Conservation (phyloP, 495 filamentous ascomycete species). For the Lasiosphaeris hirsuta region DNA sequence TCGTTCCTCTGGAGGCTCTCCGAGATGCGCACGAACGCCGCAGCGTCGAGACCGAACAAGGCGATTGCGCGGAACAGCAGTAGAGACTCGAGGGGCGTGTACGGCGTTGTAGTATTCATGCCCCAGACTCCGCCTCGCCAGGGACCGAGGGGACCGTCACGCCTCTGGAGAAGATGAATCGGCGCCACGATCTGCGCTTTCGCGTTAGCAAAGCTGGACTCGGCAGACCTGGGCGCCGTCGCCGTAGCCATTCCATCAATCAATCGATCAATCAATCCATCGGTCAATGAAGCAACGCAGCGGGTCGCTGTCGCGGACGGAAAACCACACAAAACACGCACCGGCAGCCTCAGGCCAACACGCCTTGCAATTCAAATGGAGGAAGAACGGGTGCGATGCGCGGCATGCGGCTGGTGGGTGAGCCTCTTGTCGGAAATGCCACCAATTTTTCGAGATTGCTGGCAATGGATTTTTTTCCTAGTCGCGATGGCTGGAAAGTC, state of each 20-base stretch:
- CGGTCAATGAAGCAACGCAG: no score
- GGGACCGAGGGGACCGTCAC: slow-evolving; percentile 53
- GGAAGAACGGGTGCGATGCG: background rate
- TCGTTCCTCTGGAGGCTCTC: slow-evolving; percentile 66
- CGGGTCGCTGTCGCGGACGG: no score
- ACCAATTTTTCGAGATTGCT: background rate
- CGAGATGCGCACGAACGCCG: slow-evolving; percentile 71
- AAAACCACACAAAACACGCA: slow-evolving; percentile 14
- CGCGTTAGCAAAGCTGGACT: slow-evolving; percentile 3
- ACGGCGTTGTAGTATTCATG: slow-evolving; percentile 57
- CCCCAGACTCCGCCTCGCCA: slow-evolving; percentile 53
- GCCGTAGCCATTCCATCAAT: background rate
- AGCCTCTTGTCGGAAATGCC: background rate
- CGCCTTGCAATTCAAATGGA: slow-evolving; percentile 11
- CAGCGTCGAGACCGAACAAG: slow-evolving; percentile 57
- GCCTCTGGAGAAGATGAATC: slow-evolving; percentile 46
- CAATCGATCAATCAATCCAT: slow-evolving; percentile 13
- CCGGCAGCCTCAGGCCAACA: slow-evolving; percentile 25
- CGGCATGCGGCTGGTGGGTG: slow-evolving; percentile 9
- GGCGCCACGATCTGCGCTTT: slow-evolving; percentile 47
- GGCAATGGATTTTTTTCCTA: slow-evolving; percentile 32
- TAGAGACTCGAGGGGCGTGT: slow-evolving; percentile 84
- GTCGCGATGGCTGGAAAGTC: slow-evolving; percentile 31
- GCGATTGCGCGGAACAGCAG: slow-evolving; percentile 85
- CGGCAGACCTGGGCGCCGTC: background rate